A percentile compares a stretch with the other conserved stretches of the same genome.
Evolutionary conservation across 1,284 basidiomycete genomes (phyloP).

Genomic region (Peniophora sp.): DNA sequence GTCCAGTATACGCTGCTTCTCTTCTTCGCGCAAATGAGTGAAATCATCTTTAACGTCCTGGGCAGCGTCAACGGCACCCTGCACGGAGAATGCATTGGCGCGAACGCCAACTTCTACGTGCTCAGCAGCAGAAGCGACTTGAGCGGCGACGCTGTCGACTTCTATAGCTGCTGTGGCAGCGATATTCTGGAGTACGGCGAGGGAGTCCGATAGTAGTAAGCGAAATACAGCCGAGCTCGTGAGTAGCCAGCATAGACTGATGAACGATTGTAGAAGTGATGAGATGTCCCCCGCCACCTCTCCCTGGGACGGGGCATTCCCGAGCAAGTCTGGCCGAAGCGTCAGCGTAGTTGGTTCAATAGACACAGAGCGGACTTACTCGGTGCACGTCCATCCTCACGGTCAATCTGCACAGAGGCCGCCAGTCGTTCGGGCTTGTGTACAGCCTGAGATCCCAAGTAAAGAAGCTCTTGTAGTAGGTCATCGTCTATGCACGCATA

Average conservation of each 20-base stretch:
- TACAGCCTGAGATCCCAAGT: background rate
- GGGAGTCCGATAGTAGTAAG: conserved; percentile 28
- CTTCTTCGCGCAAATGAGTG: conserved; percentile 8
- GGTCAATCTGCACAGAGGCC: background rate
- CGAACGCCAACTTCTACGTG: conserved; percentile 3
- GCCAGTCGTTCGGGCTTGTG: background rate
- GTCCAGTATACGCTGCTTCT: conserved; percentile 10
- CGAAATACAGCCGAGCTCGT: conserved; percentile 40
- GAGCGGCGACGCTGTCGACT: conserved; percentile 26
- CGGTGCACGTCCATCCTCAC: background rate
- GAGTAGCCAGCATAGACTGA: conserved; percentile 24
- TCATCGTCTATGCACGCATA: conserved; percentile 29
- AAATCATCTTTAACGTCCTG: conserved; percentile 8
- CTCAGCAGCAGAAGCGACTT: conserved; percentile 19
- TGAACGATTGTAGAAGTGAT: conserved; percentile 24
- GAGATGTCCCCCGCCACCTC: conserved; percentile 29
- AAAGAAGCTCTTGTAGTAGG: conserved; percentile 33
- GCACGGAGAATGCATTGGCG: conserved; percentile 1
- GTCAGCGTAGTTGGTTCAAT: background rate
- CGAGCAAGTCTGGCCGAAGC: background rate
- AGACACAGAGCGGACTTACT: background rate
- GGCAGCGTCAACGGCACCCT: background rate
- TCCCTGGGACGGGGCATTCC: conserved; percentile 7
- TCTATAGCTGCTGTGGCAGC: conserved; percentile 29
- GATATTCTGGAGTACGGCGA: conserved; percentile 28